Conservation (phyloP, 1,284 basidiomycete species). For the Moniliophthora roreri region DNA sequence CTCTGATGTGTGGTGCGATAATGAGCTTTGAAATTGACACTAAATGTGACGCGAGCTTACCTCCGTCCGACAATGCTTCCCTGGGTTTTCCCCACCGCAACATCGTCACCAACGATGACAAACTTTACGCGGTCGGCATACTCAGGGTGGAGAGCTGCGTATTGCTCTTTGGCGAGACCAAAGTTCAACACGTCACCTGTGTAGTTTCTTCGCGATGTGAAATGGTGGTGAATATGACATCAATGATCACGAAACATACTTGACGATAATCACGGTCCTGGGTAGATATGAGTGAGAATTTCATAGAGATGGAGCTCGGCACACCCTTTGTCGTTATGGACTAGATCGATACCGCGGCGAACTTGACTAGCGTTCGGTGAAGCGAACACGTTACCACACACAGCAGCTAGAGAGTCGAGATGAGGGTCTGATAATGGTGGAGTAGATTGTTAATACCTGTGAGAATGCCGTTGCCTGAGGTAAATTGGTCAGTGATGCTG, state of each 20-base stretch:
- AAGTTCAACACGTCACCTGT: conserved; percentile 93
- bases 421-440: conserved; percentile 8
- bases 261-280: conserved; percentile 83
- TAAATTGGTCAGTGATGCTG: background rate
- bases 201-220: conserved; percentile 60
- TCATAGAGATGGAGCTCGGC: conserved; percentile 1
- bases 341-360: conserved; percentile 74
- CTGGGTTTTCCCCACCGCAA: conserved; percentile 80
- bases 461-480: conserved; percentile 73
- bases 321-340: conserved; percentile 76
- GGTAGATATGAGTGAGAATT: background rate
- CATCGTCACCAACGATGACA: conserved; percentile 89
- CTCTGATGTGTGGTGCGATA: conserved; percentile 40
- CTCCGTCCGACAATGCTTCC: conserved; percentile 81
- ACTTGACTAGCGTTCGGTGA: conserved; percentile 88
- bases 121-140: conserved; percentile 74
- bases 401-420: conserved; percentile 54
- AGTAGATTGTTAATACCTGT: conserved; percentile 44
- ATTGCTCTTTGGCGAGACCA: conserved; percentile 88
- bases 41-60: conserved; percentile 30
- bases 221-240: background rate
- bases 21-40: background rate
- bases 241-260: conserved; percentile 43
- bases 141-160: conserved; percentile 68
- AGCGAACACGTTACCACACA: conserved; percentile 87